A percentile compares a stretch with the other conserved stretches of the same genome.
Conservation (phyloP, 257 asterid genomes). For the Nicotiana noctiflora region DNA sequence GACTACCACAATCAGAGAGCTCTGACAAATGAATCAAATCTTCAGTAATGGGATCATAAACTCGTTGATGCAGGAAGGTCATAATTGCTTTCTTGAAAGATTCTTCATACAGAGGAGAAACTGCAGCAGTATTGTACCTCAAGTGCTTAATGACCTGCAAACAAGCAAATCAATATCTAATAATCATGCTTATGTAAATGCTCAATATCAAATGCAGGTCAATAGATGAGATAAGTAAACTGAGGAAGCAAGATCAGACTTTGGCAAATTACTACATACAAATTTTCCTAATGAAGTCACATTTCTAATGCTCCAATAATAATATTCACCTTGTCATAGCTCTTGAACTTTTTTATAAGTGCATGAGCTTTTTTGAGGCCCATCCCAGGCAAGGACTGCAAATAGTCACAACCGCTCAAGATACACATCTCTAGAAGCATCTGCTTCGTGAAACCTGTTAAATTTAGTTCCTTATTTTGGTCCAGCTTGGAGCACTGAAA, state of each 20-base stretch:
- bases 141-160: constrained; percentile 87
- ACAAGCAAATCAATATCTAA: background rate
- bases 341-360: constrained; percentile 65
- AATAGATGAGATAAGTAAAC: background rate
- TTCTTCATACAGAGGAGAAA: constrained; percentile 71
- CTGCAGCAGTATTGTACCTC: constrained; percentile 52
- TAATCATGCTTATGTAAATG: background rate
- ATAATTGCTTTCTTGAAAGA: constrained; percentile 76
- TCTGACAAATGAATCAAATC: constrained; percentile 57
- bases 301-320: background rate
- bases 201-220: background rate
- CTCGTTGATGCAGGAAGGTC: constrained; percentile 88
- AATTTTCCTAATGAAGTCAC: background rate
- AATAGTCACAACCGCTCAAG: constrained; percentile 92
- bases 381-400: constrained; percentile 93
- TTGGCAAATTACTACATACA: background rate
- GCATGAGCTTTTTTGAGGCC: constrained; percentile 88
- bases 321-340: constrained; percentile 58
- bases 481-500: constrained; percentile 50
- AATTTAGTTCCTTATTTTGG: constrained; percentile 64
- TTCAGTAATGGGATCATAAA: constrained; percentile 62
- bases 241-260: background rate
- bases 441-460: constrained; percentile 69
- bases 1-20: constrained; percentile 34
- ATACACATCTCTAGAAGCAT: constrained; percentile 98